Evolutionary conservation across 2,329 filamentous ascomycete genomes (phyloP), one percentile per base, ranked within the genome.

Genomic region (Calonectria ilicicola): DNA sequence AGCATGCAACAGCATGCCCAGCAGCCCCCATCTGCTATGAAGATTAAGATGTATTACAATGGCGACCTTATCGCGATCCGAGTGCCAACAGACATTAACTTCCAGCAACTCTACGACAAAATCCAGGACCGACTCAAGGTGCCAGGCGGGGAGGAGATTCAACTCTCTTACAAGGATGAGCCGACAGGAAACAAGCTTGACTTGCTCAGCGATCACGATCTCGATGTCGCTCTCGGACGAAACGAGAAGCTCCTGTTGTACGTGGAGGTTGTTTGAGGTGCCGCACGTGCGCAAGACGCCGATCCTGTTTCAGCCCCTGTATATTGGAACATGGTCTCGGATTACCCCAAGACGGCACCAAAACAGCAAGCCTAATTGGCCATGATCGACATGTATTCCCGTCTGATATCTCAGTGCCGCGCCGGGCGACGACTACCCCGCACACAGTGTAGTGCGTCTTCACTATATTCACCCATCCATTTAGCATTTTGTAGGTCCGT

Each of bases 41-140:
- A 98, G 84, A 94, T 98, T 82, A 98, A 98, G 86, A 93, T 98
- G 67, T 97, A 94, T 86, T 98, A 95, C 86, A 94, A 96, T 76
- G 93, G 96, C 73, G 96, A 98, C 77, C 91, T 97, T 69, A 96
- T 98, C 77, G 94, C 97, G 53, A 95, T 99, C 79, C 93, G 96
- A 40, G 95, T 98, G 68, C 93, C 96, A 0, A 90, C 90, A 1
- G 94, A 97, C 67, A 95, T 97, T 79, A 90, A 90, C 67, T 97
- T 93, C 83, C 87, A 90, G 66, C 93, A 95, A 73, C 89, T 99
- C 10, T 93, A 93, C 78, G 93, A 95, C 76, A 98, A 97, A 84
- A 92, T 98, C 72, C 90, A 91, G 63, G 95, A 98, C 78, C 91
- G 97, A 53, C 89, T 98, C 76, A 95, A 95, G 85, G 89, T 98